Percentiles rank a stretch among this genome's conserved stretches.
These are phyloP conservation scores for Pisolithus microcarpus DNA, from an alignment of 768 basidiomycete genomes.

Conservation along the genomic window DNA sequence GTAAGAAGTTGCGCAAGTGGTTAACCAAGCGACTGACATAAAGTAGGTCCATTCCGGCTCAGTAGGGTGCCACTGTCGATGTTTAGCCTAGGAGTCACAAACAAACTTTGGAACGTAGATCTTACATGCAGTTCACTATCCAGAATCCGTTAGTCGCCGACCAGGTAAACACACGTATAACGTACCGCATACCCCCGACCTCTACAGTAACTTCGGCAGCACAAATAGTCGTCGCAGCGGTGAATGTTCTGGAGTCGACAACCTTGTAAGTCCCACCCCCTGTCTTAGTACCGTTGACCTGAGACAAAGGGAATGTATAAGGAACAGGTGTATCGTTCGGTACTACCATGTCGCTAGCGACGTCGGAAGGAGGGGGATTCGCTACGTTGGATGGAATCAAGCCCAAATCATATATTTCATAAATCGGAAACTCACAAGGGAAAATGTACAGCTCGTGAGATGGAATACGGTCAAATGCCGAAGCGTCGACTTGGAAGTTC, in stretches of 20 bases:
- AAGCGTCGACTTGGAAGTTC: constrained; percentile 47
- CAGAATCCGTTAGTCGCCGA: neutral
- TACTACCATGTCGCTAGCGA: constrained; percentile 36
- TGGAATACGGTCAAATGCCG: constrained; percentile 51
- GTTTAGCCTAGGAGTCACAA: neutral
- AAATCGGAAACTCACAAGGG: constrained; percentile 25
- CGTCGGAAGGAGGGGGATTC: constrained; percentile 35
- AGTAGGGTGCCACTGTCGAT: constrained; percentile 43
- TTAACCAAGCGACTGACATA: constrained; percentile 20
- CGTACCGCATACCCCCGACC: constrained; percentile 53
- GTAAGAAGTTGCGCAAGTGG: neutral
- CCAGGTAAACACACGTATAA: neutral
- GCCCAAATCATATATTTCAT: neutral
- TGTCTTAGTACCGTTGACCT: constrained; percentile 34
- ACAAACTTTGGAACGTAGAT: neutral
- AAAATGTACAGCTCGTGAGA: constrained; percentile 50
- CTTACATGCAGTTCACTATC: constrained; percentile 41
- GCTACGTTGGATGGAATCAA: constrained; percentile 20
- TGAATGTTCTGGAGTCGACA: constrained; percentile 50
- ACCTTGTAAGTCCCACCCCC: constrained; percentile 56
- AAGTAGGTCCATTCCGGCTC: constrained; percentile 43
- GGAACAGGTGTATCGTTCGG: constrained; percentile 47
- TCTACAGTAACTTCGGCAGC: constrained; percentile 53
- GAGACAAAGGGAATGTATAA: constrained; percentile 48
- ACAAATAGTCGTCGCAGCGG: constrained; percentile 44